Evolutionary conservation across 2,329 filamentous ascomycete species (phyloP).

Genomic region (Zopfia rhizophila): DNA sequence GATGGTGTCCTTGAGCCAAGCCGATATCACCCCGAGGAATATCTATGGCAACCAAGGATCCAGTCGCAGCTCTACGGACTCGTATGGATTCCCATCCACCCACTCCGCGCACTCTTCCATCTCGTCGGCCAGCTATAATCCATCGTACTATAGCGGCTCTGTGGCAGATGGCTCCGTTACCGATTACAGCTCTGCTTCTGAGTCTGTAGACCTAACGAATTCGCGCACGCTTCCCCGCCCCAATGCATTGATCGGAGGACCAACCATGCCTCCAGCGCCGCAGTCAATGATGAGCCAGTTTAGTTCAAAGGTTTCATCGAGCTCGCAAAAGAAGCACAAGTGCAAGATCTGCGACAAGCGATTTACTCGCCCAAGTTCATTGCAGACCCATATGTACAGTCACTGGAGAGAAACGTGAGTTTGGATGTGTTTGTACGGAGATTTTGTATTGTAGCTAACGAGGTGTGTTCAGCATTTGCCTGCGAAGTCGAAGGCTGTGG

Average conservation of each 20-base stretch:
- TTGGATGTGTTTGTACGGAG: neutral
- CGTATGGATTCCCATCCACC: conserved; percentile 88
- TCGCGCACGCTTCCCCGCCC: conserved; percentile 87
- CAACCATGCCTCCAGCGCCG: conserved; percentile 79
- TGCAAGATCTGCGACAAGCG: conserved; percentile 99
- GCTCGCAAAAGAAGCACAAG: conserved; percentile 99
- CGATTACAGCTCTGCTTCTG: conserved; percentile 92
- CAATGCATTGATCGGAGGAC: conserved; percentile 67
- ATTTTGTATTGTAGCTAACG: conserved; percentile 1
- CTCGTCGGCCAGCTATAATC: conserved; percentile 82
- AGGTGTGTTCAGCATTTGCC: conserved; percentile 85
- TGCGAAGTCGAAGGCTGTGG: conserved; percentile 96
- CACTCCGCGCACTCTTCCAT: conserved; percentile 91
- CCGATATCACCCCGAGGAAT: conserved; percentile 83
- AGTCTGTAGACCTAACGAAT: conserved; percentile 80
- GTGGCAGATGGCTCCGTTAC: conserved; percentile 83
- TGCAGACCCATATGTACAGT: conserved; percentile 98
- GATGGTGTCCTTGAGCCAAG: conserved; percentile 94
- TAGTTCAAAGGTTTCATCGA: conserved; percentile 94
- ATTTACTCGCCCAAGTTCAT: conserved; percentile 91
- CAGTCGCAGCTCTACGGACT: conserved; percentile 79
- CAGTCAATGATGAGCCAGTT: conserved; percentile 99
- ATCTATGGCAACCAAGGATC: conserved; percentile 77
- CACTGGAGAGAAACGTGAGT: conserved; percentile 98
- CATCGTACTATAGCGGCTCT: conserved; percentile 84